Conservation (phyloP, 768 basidiomycete species). For the Steccherinum ochraceum region DNA sequence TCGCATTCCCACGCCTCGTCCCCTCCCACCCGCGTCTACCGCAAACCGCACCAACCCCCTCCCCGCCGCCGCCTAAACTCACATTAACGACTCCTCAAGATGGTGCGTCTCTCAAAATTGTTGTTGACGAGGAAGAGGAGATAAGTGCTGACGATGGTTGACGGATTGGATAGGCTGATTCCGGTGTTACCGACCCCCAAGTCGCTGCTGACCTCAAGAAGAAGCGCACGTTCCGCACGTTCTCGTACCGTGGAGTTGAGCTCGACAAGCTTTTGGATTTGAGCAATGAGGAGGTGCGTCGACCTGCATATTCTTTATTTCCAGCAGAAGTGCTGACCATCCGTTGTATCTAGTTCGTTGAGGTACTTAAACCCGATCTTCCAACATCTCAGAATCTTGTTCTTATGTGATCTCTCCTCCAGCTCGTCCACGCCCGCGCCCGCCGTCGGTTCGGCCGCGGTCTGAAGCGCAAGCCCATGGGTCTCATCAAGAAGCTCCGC, state of each 20-base stretch:
- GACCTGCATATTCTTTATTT: neutral
- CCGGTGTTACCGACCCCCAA: constrained; percentile 81
- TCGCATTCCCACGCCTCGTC: constrained; percentile 32
- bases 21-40: constrained; percentile 3
- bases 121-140: constrained; percentile 1
- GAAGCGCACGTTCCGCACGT: constrained; percentile 97
- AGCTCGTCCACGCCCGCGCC: constrained; percentile 98
- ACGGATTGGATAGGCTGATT: constrained; percentile 79
- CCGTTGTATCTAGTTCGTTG: constrained; percentile 54
- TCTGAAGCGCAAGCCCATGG: constrained; percentile 97
- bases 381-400: neutral
- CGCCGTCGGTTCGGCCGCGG: constrained; percentile 98
- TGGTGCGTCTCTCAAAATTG: constrained; percentile 20
- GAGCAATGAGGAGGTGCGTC: constrained; percentile 87
- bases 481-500: constrained; percentile 98
- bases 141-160: constrained; percentile 14
- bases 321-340: constrained; percentile 5
- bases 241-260: constrained; percentile 97
- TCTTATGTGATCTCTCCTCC: constrained; percentile 1
- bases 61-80: constrained; percentile 13
- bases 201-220: constrained; percentile 97
- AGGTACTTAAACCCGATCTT: constrained; percentile 38
- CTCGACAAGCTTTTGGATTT: constrained; percentile 97
- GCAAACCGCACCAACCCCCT: constrained; percentile 13
- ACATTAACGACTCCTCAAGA: constrained; percentile 19